Evolutionary conservation across 148 eudicot genomes (phyloP), one percentile per base, ranked within the genome.

Genomic region (Agrostemma githago): DNA sequence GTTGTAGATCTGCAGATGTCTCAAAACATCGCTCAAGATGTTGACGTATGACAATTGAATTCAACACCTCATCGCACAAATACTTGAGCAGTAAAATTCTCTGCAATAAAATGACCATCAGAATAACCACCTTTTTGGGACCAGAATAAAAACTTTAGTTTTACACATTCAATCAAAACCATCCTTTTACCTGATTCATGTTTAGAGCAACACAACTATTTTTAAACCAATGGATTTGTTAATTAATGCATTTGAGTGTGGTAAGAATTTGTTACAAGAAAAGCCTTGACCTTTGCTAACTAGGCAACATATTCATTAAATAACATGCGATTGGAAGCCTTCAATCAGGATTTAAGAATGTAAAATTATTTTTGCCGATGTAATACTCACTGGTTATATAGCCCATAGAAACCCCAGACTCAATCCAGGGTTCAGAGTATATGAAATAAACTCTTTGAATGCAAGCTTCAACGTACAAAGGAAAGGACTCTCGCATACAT

Each of bases 61-160:
- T 87, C 66, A 89, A 82, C 75, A 81, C 82, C 82, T 87, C 93
- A 48, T 89, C 90, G 69, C 83, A 85, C 39, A 89, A 74, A 81
- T 84, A 76, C 71, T 86, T 89, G 58, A 89, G 85, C 61, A 89
- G 76, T 12, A 65, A 71, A 42, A 76, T 77, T 76, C 88, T 84
- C 93, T 89, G 88, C 81, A 82, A 66, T 63, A 70, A 79, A 68
- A 71, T 0, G 12, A 17, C 14, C 60, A 34, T 72, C 41, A 78
- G 65, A 12, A 60, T 17, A 62, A 39, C 34, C 26, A 60, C 5
- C 10, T 20, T 69, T 11, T 44, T 8, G 70, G 56, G 8, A 67
- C 44, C 38, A 68, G 56, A 43, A 68, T 46, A 68, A 44, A 39
- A 37, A 38, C n/a, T 66, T 19, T 44, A 44, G 9, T 44, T 12